phyloP scores from a whole-genome alignment of 192 early-diverging fungal genomes.

The Entomortierella beljakovae region DNA sequence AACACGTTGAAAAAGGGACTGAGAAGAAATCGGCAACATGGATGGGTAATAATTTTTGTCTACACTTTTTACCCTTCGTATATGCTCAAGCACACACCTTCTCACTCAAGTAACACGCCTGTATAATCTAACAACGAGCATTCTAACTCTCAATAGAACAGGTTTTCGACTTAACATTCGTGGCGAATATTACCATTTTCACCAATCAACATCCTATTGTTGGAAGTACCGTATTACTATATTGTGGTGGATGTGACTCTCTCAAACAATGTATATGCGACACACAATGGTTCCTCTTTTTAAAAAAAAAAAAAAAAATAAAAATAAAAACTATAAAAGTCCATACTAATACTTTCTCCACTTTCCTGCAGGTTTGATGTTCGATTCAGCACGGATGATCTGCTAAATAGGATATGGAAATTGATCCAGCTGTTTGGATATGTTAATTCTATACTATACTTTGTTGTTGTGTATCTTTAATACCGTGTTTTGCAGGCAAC shows the following conservation, averaged over 20 bases:
- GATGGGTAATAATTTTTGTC: no score
- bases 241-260: constrained; percentile 62
- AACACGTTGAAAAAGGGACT: neutral
- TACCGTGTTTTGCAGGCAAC: constrained; percentile 40
- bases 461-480: no score
- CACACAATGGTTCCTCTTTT: neutral
- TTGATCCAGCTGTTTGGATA: constrained; percentile 38
- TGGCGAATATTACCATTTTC: constrained; percentile 61
- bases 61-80: no score
- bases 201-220: constrained; percentile 59
- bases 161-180: constrained; percentile 63
- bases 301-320: neutral
- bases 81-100: no score
- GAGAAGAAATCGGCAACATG: constrained; percentile 44
- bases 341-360: no score
- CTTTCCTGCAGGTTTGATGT: constrained; percentile 31
- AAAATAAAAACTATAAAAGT: neutral
- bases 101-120: neutral
- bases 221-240: constrained; percentile 56
- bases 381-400: constrained; percentile 42
- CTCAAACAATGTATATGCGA: constrained; percentile 54
- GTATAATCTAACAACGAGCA: neutral
- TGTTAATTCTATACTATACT: constrained; percentile 1
- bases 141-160: constrained; percentile 29
- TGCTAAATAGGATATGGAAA: constrained; percentile 50